phyloP scores from a whole-genome alignment of 495 filamentous ascomycete species.

The Lentithecium fluviatile region DNA sequence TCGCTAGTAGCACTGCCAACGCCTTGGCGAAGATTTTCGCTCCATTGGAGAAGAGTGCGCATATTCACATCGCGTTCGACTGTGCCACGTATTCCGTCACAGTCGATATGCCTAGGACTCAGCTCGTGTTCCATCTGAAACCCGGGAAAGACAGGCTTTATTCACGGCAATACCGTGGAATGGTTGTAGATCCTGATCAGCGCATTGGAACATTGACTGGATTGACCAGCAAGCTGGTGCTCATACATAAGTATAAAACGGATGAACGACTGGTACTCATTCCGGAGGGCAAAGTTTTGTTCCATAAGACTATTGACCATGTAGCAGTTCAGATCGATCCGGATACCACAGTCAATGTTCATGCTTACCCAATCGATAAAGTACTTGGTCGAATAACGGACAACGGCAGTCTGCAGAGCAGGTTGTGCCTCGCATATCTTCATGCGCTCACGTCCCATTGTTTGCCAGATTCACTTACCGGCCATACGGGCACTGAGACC shows the following conservation, averaged over 20 bases:
- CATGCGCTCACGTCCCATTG: slow-evolving; percentile 19
- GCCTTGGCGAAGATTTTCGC: slow-evolving; percentile 7
- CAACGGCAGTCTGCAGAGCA: slow-evolving; percentile 24
- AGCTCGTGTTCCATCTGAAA: slow-evolving; percentile 13
- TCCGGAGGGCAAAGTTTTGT: slow-evolving; percentile 36
- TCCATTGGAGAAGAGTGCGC: slow-evolving; percentile 1
- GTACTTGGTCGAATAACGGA: slow-evolving; percentile 13
- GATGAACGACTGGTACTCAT: slow-evolving; percentile 18
- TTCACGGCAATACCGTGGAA: slow-evolving; percentile 25
- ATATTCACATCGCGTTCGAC: slow-evolving; percentile 15
- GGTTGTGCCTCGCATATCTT: slow-evolving; percentile 22
- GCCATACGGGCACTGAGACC: slow-evolving; percentile 18
- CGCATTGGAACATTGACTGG: slow-evolving; percentile 22
- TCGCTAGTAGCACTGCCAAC: neutral
- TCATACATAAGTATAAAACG: neutral
- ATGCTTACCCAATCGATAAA: slow-evolving; percentile 16
- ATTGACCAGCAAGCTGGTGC: slow-evolving; percentile 15
- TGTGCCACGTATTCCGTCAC: neutral
- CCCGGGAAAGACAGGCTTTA: neutral
- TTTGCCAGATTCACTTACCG: slow-evolving; percentile 19
- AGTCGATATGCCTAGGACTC: slow-evolving; percentile 24
- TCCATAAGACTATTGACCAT: slow-evolving; percentile 49
- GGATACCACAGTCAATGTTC: slow-evolving; percentile 7
- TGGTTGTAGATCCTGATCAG: slow-evolving; percentile 22
- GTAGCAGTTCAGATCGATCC: slow-evolving; percentile 28